Base-by-base conservation (phyloP, 1,284 basidiomycete species). In the Pisolithus thermaeus region DNA sequence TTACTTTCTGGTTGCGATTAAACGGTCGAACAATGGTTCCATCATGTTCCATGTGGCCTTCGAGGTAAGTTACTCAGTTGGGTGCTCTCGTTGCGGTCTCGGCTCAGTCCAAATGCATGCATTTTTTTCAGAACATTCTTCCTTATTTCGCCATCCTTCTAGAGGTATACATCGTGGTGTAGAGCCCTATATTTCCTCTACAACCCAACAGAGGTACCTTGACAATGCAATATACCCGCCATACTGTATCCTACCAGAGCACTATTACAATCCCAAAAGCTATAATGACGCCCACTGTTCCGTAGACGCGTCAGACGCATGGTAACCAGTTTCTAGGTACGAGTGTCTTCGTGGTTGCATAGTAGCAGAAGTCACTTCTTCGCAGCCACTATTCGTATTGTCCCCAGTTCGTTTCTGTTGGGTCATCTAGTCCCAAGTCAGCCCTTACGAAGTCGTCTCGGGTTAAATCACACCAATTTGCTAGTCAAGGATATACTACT, bases 121-220 rank as follows among this genome's bases (percentile, higher is more conserved):
- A 32, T 32, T 32, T 27, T 41, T 40, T 37, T 41, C 58, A 89
- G 87, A 79, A 83, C 61, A 66, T 82, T 23, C 65, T 85, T 9
- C 87, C 87, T 2, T 75, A 75, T 50, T 80, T 87, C 63, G 71
- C 77, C 0, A 70, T 89, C 11, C 72, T 90, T 18, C 61, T 75
- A 7, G 67, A 77, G 50, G 75, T 87, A 14, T 86, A 86, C 60
- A 73, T 70, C 18, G 77, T 74, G 25, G 71, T 85, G 27, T 80
- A 83, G 55, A 70, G 73, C 16, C 50, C 65, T 14, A 56, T 77
- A 37, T 61, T 61, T 20, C 41, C 51, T 18, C 46, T 20, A 9
- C 30, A 46, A 35, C 18, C 22, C 16, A 11, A 46, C 23, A 36
- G 28, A 46, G 8, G 36, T 46, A 35, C 30, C 27, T 23, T n/a